phyloP scores from a whole-genome alignment of 2,329 filamentous ascomycete genomes.

The Periconia sp. region DNA sequence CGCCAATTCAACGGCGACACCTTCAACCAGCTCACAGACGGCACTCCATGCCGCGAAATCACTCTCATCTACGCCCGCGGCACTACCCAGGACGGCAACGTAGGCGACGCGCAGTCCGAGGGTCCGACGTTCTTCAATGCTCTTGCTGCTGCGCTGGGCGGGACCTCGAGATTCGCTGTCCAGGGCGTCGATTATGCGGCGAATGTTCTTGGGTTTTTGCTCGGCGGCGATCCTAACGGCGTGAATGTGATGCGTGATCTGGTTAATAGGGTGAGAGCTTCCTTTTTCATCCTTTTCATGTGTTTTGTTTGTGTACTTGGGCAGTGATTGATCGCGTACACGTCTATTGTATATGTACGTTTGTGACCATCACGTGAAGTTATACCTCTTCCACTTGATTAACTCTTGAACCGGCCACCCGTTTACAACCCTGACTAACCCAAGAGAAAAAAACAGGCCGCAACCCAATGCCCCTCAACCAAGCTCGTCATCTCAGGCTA shows the following conservation, averaged over 20 bases:
- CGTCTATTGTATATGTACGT: too few species aligned
- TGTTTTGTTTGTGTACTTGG: too few species aligned
- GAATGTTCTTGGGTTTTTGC: slow-evolving; percentile 45
- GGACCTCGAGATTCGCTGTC: slow-evolving; percentile 26
- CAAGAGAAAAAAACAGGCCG: neutral
- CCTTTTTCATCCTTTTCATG: neutral
- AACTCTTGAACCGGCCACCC: too few species aligned
- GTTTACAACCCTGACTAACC: neutral
- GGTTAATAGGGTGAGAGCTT: slow-evolving; percentile 32
- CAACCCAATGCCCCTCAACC: slow-evolving; percentile 33
- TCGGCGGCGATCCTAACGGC: slow-evolving; percentile 49
- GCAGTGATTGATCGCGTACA: too few species aligned
- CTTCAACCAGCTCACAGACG: slow-evolving; percentile 35
- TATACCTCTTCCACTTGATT: too few species aligned
- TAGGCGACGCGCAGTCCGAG: slow-evolving; percentile 46
- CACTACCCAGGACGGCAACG: slow-evolving; percentile 46
- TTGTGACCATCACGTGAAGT: too few species aligned
- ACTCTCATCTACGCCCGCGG: slow-evolving; percentile 51
- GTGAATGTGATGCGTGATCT: slow-evolving; percentile 47
- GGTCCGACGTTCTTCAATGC: slow-evolving; percentile 42
- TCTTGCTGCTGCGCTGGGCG: slow-evolving; percentile 30
- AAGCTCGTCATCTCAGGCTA: slow-evolving; percentile 37
- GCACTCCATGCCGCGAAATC: slow-evolving; percentile 46
- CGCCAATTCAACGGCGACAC: slow-evolving; percentile 25
- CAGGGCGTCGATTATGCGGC: slow-evolving; percentile 39